phyloP scores from a whole-genome alignment of 352 stramenopile species.

The Globisporangium megalacanthum region DNA sequence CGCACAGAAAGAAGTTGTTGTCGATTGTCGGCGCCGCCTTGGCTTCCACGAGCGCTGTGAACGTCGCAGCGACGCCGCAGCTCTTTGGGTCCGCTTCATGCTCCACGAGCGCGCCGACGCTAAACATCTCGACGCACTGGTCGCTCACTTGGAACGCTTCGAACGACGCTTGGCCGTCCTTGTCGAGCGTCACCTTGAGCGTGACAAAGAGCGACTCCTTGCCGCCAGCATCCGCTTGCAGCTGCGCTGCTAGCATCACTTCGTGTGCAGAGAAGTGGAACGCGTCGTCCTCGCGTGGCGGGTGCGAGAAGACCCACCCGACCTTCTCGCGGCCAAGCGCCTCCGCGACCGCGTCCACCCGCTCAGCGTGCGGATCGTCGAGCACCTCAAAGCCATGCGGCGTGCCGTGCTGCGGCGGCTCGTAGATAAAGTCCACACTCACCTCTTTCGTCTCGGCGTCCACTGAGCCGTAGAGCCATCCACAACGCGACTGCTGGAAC shows the following conservation, averaged over 20 bases:
- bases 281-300: constrained; percentile 90
- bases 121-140: constrained; percentile 98
- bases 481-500: constrained; percentile 93
- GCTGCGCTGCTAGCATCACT: constrained; percentile 92
- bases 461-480: constrained; percentile 93
- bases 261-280: constrained; percentile 92
- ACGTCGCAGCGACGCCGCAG: constrained; percentile 93
- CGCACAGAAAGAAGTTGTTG: constrained; percentile 97
- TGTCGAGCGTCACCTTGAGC: constrained; percentile 93
- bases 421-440: constrained; percentile 95
- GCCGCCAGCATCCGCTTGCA: constrained; percentile 93
- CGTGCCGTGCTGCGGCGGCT: constrained; percentile 91
- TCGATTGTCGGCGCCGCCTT: constrained; percentile 90
- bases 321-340: constrained; percentile 90
- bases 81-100: constrained; percentile 87
- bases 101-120: constrained; percentile 89
- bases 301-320: constrained; percentile 97
- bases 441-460: constrained; percentile 82
- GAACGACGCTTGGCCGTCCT: constrained; percentile 92
- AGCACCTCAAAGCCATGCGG: constrained; percentile 89
- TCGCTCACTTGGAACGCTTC: constrained; percentile 97
- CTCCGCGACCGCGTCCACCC: constrained; percentile 79
- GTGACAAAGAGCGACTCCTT: constrained; percentile 95
- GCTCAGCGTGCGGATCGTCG: constrained; percentile 87
- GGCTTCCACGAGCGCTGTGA: constrained; percentile 96